These are phyloP conservation scores for Kodamaea fukazawae DNA, from an alignment of 805 yeast genomes.

Conservation along the genomic window DNA sequence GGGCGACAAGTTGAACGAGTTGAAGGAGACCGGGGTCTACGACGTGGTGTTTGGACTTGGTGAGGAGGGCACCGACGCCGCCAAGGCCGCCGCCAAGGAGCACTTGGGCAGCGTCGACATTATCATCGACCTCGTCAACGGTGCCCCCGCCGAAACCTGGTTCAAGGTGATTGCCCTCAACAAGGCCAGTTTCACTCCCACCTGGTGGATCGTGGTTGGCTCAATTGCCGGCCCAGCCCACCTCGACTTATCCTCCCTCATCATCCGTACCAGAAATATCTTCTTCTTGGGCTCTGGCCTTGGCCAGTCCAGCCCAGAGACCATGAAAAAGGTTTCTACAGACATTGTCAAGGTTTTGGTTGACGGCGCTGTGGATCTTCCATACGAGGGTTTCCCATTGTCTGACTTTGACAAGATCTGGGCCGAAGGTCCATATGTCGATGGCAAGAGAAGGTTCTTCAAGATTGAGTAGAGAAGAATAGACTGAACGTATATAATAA, in stretches of 20 bases:
- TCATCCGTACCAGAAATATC: conserved; percentile 11
- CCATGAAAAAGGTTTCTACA: not conserved
- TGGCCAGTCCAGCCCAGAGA: conserved; percentile 7
- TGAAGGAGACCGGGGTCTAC: conserved; percentile 4
- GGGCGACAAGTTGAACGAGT: conserved; percentile 1
- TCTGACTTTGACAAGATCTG: conserved; percentile 10
- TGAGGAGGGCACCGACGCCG: conserved; percentile 1
- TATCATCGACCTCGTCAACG: conserved; percentile 13
- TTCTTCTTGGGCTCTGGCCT: conserved; percentile 12
- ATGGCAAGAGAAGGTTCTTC: conserved; percentile 12
- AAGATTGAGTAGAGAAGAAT: conserved; percentile 1
- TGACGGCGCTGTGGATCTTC: conserved; percentile 3
- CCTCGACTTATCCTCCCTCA: conserved; percentile 3
- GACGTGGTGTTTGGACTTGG: conserved; percentile 7
- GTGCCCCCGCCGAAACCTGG: conserved; percentile 6
- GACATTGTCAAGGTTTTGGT: conserved; percentile 7
- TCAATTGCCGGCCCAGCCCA: conserved; percentile 9
- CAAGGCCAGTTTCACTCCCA: conserved; percentile 4
- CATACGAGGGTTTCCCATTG: conserved; percentile 6
- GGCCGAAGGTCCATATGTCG: conserved; percentile 6
- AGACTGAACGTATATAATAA: not conserved
- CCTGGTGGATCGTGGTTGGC: conserved; percentile 13
- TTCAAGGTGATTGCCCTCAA: not conserved
- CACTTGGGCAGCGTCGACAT: conserved; percentile 6
- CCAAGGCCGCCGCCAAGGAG: conserved; percentile 1